These are phyloP conservation scores for Colletotrichum sp. DNA, from an alignment of 2,329 filamentous ascomycete species.

Conservation along the genomic window DNA sequence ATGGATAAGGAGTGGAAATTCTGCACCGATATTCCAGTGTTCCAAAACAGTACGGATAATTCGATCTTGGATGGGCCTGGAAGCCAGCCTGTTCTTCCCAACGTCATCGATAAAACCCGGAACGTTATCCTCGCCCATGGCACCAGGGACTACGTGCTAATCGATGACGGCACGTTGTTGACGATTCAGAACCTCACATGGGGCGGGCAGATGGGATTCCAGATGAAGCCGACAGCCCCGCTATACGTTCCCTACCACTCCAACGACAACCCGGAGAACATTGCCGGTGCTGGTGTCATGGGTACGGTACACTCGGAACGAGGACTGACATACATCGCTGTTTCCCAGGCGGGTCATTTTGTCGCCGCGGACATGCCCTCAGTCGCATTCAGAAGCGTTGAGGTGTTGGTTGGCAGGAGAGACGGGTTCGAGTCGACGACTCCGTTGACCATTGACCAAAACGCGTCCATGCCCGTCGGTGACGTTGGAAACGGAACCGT, in stretches of 20 bases:
- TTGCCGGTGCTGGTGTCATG: conserved; percentile 67
- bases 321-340: conserved; percentile 73
- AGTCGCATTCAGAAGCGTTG: conserved; percentile 73
- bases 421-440: conserved; percentile 51
- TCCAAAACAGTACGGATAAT: conserved; percentile 48
- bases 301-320: conserved; percentile 77
- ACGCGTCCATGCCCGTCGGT: neutral
- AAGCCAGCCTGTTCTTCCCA: conserved; percentile 64
- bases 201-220: conserved; percentile 75
- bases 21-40: conserved; percentile 51
- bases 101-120: conserved; percentile 75
- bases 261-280: conserved; percentile 39
- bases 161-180: conserved; percentile 72
- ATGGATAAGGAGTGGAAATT: conserved; percentile 32
- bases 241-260: conserved; percentile 69
- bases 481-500: conserved; percentile 3
- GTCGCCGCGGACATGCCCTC: conserved; percentile 71
- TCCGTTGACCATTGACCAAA: conserved; percentile 37
- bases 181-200: conserved; percentile 84
- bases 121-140: conserved; percentile 79
- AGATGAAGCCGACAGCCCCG: conserved; percentile 60
- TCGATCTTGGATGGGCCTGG: conserved; percentile 50
- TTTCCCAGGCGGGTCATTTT: conserved; percentile 72
- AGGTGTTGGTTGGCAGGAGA: conserved; percentile 77
- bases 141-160: conserved; percentile 70